These are phyloP conservation scores for Saccharata proteae DNA, from an alignment of 2,329 filamentous ascomycete species.

Conservation along the genomic window DNA sequence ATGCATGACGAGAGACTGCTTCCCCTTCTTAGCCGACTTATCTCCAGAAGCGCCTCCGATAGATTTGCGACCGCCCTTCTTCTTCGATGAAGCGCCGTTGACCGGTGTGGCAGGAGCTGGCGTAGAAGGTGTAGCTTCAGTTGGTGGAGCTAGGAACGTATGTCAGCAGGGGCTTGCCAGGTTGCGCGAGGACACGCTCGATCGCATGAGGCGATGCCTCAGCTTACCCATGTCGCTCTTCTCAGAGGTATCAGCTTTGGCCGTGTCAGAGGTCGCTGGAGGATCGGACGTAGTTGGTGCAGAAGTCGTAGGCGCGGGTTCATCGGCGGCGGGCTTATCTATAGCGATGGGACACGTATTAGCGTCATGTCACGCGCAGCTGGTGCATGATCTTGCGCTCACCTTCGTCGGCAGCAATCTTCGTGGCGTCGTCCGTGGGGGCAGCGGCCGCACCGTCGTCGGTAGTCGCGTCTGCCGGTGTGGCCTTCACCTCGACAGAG, in stretches of 20 bases:
- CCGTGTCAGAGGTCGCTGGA: conserved; percentile 1
- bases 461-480: conserved; percentile 16
- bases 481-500: conserved; percentile 13
- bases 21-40: conserved; percentile 71
- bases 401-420: conserved; percentile 19
- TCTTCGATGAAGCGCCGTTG: conserved; percentile 37
- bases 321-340: conserved; percentile 5
- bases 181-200: neutral
- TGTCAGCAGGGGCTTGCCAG: neutral
- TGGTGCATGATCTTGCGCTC: conserved; percentile 10
- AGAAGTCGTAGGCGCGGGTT: conserved; percentile 1
- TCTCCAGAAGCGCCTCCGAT: conserved; percentile 49
- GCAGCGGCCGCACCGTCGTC: conserved; percentile 19
- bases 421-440: conserved; percentile 17
- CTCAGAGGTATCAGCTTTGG: conserved; percentile 12
- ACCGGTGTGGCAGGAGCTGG: conserved; percentile 27
- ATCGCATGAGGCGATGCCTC: conserved; percentile 10
- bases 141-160: neutral
- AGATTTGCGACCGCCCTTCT: conserved; percentile 58
- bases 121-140: conserved; percentile 23
- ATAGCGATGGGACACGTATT: neutral
- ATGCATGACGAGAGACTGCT: conserved; percentile 59
- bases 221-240: conserved; percentile 15
- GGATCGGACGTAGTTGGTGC: neutral
- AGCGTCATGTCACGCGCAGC: conserved; percentile 13